A percentile compares a stretch with the other conserved stretches of the same genome.
These are phyloP conservation scores for Phytophthora litchii DNA, from an alignment of 352 stramenopile species.

Conservation along the genomic window DNA sequence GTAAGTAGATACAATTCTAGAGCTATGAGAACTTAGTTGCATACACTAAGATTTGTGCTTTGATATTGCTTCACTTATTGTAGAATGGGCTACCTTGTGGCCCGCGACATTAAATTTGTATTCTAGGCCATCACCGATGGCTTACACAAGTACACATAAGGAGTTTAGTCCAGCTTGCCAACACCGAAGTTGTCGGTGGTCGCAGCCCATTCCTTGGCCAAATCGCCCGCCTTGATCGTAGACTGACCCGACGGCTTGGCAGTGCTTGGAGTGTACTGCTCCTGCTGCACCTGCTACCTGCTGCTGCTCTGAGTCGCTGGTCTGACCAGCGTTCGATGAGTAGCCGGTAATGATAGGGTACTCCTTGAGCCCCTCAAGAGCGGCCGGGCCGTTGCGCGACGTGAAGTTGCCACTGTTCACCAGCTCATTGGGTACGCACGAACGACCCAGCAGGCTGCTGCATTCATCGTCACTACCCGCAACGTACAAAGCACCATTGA, in stretches of 20 bases:
- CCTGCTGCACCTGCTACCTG: conserved; percentile 12
- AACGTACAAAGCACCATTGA: conserved; percentile 14
- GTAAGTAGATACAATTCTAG: too few species aligned
- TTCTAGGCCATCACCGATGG: conserved; percentile 23
- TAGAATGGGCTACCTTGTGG: not conserved
- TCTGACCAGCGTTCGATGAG: conserved; percentile 3
- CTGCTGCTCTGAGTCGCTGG: conserved; percentile 12
- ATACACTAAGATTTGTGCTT: too few species aligned
- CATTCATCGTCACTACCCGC: conserved; percentile 14
- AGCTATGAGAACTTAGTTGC: too few species aligned
- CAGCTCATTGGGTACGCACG: conserved; percentile 32
- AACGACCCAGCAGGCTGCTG: conserved; percentile 20
- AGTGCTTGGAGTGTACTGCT: conserved; percentile 23
- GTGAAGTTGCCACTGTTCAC: conserved; percentile 35
- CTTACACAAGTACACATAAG: conserved; percentile 16
- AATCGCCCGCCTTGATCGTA: conserved; percentile 7
- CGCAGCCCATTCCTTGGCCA: conserved; percentile 20
- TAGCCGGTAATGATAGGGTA: conserved; percentile 14
- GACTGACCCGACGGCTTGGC: conserved; percentile 17
- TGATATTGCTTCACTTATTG: too few species aligned
- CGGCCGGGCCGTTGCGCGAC: conserved; percentile 14
- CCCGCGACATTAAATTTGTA: conserved; percentile 23
- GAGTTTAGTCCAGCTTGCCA: conserved; percentile 19
- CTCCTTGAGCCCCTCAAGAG: conserved; percentile 19
- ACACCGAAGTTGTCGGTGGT: conserved; percentile 27